A percentile compares a stretch with the other conserved stretches of the same genome.
Evolutionary conservation across 1,284 basidiomycete species (phyloP).

Genomic region (Singerocomus rubriflavus): DNA sequence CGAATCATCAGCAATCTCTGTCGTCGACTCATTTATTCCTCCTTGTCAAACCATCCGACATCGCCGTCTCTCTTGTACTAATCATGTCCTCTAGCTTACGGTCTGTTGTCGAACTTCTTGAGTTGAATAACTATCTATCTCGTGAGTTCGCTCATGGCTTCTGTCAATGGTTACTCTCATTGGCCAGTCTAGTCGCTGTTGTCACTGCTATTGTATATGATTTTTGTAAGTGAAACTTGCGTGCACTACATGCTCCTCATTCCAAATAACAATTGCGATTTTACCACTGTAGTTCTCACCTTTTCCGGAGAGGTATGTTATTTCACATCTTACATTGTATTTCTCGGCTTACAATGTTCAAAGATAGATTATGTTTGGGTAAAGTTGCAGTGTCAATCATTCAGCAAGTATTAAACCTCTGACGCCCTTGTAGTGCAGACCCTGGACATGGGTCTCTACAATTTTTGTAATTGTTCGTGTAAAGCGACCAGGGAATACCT

Average conservation of each 20-base stretch:
- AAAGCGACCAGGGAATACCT: background rate
- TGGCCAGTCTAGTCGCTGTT: background rate
- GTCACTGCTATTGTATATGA: background rate
- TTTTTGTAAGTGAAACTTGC: background rate
- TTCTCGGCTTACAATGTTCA: background rate
- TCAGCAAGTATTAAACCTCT: background rate
- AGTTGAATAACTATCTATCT: background rate
- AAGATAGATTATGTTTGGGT: background rate
- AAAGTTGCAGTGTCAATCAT: background rate
- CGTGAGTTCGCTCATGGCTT: background rate
- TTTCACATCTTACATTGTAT: background rate
- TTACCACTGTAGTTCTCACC: background rate
- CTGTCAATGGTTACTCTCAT: background rate
- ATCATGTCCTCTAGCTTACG: background rate
- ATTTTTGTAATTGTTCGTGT: background rate
- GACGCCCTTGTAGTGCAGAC: background rate
- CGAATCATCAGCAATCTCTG: background rate
- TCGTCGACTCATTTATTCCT: background rate
- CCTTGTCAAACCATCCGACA: background rate
- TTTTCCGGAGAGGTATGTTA: background rate
- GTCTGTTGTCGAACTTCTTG: background rate
- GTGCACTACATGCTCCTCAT: background rate
- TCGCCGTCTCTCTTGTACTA: background rate
- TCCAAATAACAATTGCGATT: background rate
- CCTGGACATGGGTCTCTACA: background rate